Evolutionary conservation across 148 eudicot species (phyloP).

Genomic region (Camellia granthamiana): DNA sequence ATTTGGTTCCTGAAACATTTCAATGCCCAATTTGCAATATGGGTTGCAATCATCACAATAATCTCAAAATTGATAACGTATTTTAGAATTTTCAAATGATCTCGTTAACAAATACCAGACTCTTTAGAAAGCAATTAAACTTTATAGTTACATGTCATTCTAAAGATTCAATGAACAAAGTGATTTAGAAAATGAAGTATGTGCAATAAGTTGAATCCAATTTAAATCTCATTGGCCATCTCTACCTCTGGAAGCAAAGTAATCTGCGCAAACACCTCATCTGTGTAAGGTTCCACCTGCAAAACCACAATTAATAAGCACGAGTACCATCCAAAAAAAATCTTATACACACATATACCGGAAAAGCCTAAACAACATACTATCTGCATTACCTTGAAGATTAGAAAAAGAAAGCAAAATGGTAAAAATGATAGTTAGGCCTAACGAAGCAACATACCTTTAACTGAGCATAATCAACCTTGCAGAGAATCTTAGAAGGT

Average conservation of each 20-base stretch:
- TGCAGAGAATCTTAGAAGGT: conserved; percentile 21
- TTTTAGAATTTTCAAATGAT: background rate
- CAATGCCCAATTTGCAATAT: background rate
- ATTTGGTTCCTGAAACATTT: background rate
- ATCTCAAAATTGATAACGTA: background rate
- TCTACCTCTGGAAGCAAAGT: conserved; percentile 23
- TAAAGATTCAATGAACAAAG: background rate
- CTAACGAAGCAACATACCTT: conserved; percentile 9
- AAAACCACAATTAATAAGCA: conserved; percentile 9
- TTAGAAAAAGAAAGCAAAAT: background rate
- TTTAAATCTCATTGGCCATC: background rate
- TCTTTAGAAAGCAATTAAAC: background rate
- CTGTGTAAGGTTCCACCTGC: conserved; percentile 21
- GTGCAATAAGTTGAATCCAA: background rate
- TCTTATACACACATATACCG: background rate
- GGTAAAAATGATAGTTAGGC: background rate
- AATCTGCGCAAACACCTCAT: conserved; percentile 26
- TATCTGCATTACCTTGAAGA: background rate
- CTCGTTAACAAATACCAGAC: background rate
- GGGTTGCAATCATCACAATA: background rate
- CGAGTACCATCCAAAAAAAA: background rate
- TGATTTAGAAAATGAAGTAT: background rate
- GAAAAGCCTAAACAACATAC: background rate
- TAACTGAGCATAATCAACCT: conserved; percentile 14
- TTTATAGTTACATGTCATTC: background rate